These are phyloP conservation scores for Chytridium lagenaria DNA, from an alignment of 371 early-diverging fungal genomes.

Conservation along the genomic window DNA sequence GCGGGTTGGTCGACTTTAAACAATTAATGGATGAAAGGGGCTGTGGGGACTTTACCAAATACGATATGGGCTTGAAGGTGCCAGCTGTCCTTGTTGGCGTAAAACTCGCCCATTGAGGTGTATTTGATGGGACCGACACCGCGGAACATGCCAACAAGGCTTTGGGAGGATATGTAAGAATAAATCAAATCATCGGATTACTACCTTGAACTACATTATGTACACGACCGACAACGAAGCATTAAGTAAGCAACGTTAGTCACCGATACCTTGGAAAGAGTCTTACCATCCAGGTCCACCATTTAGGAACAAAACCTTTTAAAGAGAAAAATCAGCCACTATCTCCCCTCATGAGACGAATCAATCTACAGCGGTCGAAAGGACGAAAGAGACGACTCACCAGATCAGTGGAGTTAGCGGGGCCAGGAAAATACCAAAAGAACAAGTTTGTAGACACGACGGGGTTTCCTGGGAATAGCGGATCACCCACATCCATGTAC, in stretches of 20 bases:
- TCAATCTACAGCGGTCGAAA: too few relatives aligned
- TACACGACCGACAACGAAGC: neutral
- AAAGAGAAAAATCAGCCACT: neutral
- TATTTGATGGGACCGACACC: slow-evolving; percentile 3
- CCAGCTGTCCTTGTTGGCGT: neutral
- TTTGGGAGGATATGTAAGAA: neutral
- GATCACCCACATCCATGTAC: slow-evolving; percentile 5
- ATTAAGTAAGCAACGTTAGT: neutral
- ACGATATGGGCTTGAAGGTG: slow-evolving; percentile 5
- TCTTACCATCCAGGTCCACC: slow-evolving; percentile 13
- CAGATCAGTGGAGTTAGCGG: neutral
- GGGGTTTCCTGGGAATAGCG: neutral
- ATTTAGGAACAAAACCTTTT: neutral
- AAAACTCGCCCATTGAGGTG: neutral
- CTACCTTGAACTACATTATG: slow-evolving; percentile 3
- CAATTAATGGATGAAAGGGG: neutral
- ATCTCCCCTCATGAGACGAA: neutral
- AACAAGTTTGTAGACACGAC: neutral
- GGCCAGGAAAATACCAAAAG: slow-evolving; percentile 18
- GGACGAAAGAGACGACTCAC: neutral
- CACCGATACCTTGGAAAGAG: neutral
- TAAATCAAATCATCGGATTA: neutral
- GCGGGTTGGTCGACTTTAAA: neutral
- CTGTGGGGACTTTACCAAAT: neutral
- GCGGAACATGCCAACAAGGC: slow-evolving; percentile 8